Base-by-base conservation (phyloP, 441 rosid species). In the Bocquillonia castaneifolia region DNA sequence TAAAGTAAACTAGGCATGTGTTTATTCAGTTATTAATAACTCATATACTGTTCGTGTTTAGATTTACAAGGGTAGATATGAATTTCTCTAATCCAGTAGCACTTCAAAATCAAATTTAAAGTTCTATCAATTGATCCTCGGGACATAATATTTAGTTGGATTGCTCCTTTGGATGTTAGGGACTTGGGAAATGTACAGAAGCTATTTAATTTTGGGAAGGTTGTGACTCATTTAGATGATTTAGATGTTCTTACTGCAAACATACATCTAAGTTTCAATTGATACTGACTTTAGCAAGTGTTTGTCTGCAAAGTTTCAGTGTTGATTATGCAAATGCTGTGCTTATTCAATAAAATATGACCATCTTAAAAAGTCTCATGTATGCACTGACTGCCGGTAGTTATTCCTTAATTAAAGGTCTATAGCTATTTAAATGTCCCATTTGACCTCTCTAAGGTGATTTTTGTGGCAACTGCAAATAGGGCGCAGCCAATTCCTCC, bases 401-500 rank as follows among this genome's bases (percentile, higher is more conserved):
- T 72, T 34, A 47, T 79, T 69, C 89, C 97, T 89, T 94, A 81
- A 87, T 78, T 65, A 44, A 78, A 66, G 72, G 28, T 68, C 51
- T 63, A 23, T 67, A 95, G 99, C 91, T 95, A 95, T 78, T 83
- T 95, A 77, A 95, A 92, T 81, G 98, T 92, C 70, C 99, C 99
- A 17, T 95, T 84, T 77, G 99, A 95, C 83, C 97, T 92, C 66
- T 95, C 99, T 20, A 90, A 85, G 86, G 98, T 90, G 71, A 82
- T 90, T 72, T 95, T 95, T 75, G 88, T 95, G 78, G 97, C 98
- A 76, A 90, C 99, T 59, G 98, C 99, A 63, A 95, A 95, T 79
- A 85, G 87, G 82, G 80, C 78, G 64, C 96, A 92, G 77, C 99
- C 96, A 69, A 90, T 95, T 73, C 97, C 99, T 73, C 94, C 99